Evolutionary conservation across 2,329 filamentous ascomycete genomes (phyloP), one percentile per base, ranked within the genome.

Genomic region (Claviceps cyperi): DNA sequence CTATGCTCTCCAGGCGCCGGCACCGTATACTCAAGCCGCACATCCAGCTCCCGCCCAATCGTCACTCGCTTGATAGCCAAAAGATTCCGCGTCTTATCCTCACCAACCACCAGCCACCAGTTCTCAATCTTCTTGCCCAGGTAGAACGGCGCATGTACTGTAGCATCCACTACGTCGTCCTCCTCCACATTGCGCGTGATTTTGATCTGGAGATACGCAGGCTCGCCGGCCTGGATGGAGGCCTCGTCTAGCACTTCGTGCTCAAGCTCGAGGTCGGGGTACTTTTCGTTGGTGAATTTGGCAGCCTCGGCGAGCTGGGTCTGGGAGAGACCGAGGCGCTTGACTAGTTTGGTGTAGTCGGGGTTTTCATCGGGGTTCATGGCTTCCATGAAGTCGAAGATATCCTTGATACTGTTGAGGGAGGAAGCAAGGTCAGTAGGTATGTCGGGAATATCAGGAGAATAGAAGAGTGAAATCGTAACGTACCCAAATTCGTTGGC

Each of bases 341-440:
- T 83, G 56, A 97, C 77, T 35, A 98, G 75, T 35, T 77, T 75
- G 45, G 76, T 76, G 64, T 95, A 91, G 55, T 94, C 76, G 40
- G 84, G 72, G 65, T 96, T 95, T 66, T 95, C 91, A 1, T 88
- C 84, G 2, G 91, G 90, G 63, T 95, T 92, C 91, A 98, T 98
- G 55, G 88, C 86, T 58, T 97, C 91, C 85, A 97, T 96, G 70
- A 98, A 97, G 63, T 95, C 90, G 60, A 94, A 91, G 56, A 98
- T 83, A 59, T 97, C 91, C 60, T 88, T 90, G 71, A 98, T 84
- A 55, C 81, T 86, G 60, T 53, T 54, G 44, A 46, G 39, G 37
- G 46, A 13, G 17, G 21, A 21, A 40, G 37, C 8, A 24, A n/a
- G 8, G 28, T 32, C 28, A 6, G 57, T 69, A 64, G 72, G 68